A percentile compares a stretch with the other conserved stretches of the same genome.
Conservation (phyloP, 352 stramenopile species). For the Phytophthora vignae region DNA sequence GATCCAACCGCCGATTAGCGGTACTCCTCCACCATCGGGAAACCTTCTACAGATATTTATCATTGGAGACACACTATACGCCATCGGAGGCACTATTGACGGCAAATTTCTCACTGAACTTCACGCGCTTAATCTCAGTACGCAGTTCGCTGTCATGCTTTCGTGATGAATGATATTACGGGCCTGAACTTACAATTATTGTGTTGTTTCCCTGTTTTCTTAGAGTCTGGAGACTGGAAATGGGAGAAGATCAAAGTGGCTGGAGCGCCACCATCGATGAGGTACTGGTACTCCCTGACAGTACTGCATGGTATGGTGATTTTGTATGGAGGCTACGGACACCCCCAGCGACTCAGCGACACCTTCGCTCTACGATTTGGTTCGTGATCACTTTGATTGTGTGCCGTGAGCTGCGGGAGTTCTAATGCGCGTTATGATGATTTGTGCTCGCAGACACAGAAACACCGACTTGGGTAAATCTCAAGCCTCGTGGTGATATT, state of each 20-base stretch:
- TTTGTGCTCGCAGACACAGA: constrained; percentile 34
- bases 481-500: constrained; percentile 50
- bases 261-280: constrained; percentile 60
- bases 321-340: constrained; percentile 66
- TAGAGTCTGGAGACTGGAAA: constrained; percentile 52
- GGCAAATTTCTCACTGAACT: constrained; percentile 70
- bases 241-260: constrained; percentile 59
- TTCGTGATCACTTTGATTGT: constrained; percentile 22
- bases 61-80: constrained; percentile 54
- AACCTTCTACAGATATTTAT: constrained; percentile 67
- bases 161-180: not conserved
- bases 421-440: constrained; percentile 9
- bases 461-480: constrained; percentile 55
- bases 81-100: constrained; percentile 65
- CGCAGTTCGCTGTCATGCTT: constrained; percentile 12
- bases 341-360: constrained; percentile 56
- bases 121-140: constrained; percentile 61
- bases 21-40: constrained; percentile 46
- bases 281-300: constrained; percentile 68
- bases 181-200: not conserved
- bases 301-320: constrained; percentile 54
- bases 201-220: not conserved
- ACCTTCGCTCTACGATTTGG: constrained; percentile 67
- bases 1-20: constrained; percentile 44
- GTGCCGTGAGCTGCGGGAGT: not conserved